These are phyloP conservation scores for Solioccasus polychromus DNA, from an alignment of 768 basidiomycete species.

Conservation along the genomic window DNA sequence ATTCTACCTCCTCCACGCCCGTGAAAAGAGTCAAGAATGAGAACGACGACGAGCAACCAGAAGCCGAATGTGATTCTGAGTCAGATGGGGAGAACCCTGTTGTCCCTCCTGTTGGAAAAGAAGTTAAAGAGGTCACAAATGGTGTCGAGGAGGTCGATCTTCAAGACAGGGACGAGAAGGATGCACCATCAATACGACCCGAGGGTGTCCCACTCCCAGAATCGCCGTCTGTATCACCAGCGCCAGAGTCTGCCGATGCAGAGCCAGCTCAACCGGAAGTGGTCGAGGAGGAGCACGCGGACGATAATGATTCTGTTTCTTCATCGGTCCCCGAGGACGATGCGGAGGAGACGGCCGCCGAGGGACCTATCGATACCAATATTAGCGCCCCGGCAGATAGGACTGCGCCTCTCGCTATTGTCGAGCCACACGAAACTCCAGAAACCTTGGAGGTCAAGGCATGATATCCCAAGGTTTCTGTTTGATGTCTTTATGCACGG, in stretches of 20 bases:
- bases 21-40: slow-evolving; percentile 35
- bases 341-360: slow-evolving; percentile 6
- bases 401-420: background rate
- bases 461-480: slow-evolving; percentile 8
- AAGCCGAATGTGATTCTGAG: slow-evolving; percentile 24
- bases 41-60: slow-evolving; percentile 25
- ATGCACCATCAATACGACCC: slow-evolving; percentile 18
- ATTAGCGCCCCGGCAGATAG: slow-evolving; percentile 3
- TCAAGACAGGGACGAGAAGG: slow-evolving; percentile 35
- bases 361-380: background rate
- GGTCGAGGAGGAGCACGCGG: slow-evolving; percentile 10
- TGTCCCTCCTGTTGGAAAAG: slow-evolving; percentile 33
- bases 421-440: slow-evolving; percentile 10
- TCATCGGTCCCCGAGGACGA: slow-evolving; percentile 18
- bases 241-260: slow-evolving; percentile 9
- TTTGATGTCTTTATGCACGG: slow-evolving; percentile 8
- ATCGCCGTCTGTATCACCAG: slow-evolving; percentile 30
- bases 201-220: slow-evolving; percentile 39
- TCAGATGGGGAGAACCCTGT: slow-evolving; percentile 6
- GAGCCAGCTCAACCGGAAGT: slow-evolving; percentile 3
- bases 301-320: slow-evolving; percentile 20
- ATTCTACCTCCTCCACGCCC: slow-evolving; percentile 20
- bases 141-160: slow-evolving; percentile 70
- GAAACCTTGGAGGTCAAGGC: slow-evolving; percentile 20
- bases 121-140: slow-evolving; percentile 67